Evolutionary conservation across 2,329 filamentous ascomycete species (phyloP).

Genomic region (Lasiodiplodia gonubiensis): DNA sequence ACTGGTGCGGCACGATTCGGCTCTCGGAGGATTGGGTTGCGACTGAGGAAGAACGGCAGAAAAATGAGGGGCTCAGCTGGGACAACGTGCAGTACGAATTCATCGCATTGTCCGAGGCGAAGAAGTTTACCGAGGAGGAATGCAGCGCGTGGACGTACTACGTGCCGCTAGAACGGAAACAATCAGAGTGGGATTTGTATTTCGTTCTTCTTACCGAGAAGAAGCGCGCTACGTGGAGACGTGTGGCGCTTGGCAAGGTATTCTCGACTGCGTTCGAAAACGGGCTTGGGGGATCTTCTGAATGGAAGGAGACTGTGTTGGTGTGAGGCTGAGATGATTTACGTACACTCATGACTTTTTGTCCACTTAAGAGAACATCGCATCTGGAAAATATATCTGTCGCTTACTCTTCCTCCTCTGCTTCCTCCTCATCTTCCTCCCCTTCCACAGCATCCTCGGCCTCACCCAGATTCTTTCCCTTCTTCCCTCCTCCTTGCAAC

Average conservation of each 20-base stretch:
- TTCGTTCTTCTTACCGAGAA: conserved; percentile 42
- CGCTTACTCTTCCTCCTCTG: neutral
- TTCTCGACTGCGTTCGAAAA: conserved; percentile 40
- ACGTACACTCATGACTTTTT: too few species aligned
- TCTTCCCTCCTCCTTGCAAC: neutral
- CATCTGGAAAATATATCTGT: neutral
- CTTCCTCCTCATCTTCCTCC: neutral
- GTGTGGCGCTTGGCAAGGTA: conserved; percentile 44
- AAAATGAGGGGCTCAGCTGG: neutral
- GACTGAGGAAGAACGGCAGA: neutral
- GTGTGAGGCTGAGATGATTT: neutral
- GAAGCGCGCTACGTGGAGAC: conserved; percentile 34
- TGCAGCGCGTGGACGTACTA: conserved; percentile 45
- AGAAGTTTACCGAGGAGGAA: conserved; percentile 41
- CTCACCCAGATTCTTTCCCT: neutral
- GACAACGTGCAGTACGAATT: conserved; percentile 33
- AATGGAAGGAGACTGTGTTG: conserved; percentile 38
- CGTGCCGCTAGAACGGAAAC: conserved; percentile 40
- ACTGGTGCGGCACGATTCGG: conserved; percentile 44
- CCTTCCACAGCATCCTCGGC: neutral
- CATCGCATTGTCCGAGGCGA: conserved; percentile 45
- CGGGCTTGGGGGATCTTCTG: conserved; percentile 15
- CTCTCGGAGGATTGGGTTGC: conserved; percentile 25
- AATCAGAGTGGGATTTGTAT: conserved; percentile 44
- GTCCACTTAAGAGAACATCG: too few species aligned